phyloP scores from a whole-genome alignment of 257 asterid species.

The Eucommia ulmoides region DNA sequence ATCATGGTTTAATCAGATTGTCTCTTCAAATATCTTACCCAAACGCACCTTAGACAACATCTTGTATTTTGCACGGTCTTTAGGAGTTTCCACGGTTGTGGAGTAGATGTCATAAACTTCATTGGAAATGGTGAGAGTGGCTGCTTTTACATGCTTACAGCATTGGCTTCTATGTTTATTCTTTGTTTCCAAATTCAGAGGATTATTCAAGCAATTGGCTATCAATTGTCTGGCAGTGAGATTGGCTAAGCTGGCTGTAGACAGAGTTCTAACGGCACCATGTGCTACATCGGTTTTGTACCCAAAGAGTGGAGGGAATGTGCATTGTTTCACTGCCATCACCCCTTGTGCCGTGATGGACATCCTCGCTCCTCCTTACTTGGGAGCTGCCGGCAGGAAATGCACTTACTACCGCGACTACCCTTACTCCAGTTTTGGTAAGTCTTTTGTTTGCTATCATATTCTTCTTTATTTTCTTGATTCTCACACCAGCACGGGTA shows the following conservation, averaged over 20 bases:
- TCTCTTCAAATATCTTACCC: too few species aligned
- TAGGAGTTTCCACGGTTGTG: too few species aligned
- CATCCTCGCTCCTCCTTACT: conserved; percentile 89
- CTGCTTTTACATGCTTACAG: not conserved
- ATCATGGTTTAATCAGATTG: too few species aligned
- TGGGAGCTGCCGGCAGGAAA: conserved; percentile 58
- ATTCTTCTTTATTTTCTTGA: conserved; percentile 3
- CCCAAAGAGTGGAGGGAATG: conserved; percentile 84
- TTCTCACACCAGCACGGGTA: not conserved
- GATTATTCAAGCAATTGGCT: too few species aligned
- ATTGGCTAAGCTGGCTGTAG: conserved; percentile 74
- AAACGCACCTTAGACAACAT: too few species aligned
- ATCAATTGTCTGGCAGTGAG: conserved; percentile 44
- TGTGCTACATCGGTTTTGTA: conserved; percentile 49
- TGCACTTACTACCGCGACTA: conserved; percentile 82
- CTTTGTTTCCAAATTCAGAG: not conserved
- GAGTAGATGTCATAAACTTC: not conserved
- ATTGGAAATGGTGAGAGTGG: not conserved
- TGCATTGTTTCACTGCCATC: conserved; percentile 83
- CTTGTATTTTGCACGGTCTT: too few species aligned
- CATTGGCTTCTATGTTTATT: too few species aligned
- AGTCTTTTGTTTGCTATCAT: conserved; percentile 11
- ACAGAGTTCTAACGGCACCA: conserved; percentile 75
- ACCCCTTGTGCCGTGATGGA: conserved; percentile 95
- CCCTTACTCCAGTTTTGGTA: conserved; percentile 57